Evolutionary conservation across 1,139 yeast species (phyloP).

Genomic region (Protomyces lactucae-debilis): DNA sequence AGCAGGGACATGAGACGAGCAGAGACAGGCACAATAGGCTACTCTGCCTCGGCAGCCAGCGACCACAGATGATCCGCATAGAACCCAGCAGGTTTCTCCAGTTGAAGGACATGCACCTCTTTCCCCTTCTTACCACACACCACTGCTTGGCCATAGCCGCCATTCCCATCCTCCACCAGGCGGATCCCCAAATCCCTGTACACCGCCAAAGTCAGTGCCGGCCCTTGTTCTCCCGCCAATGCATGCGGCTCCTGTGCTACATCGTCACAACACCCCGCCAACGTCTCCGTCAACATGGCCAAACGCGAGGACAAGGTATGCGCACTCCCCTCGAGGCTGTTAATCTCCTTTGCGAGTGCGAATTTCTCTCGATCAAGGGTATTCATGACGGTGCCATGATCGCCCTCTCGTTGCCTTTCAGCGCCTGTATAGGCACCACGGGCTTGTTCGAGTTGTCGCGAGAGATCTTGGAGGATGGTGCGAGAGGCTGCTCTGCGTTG

Average conservation of each 20-base stretch:
- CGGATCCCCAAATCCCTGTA: constrained; percentile 42
- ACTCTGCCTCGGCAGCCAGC: constrained; percentile 38
- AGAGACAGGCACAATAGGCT: background rate
- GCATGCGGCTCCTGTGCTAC: constrained; percentile 35
- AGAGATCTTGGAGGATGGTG: constrained; percentile 28
- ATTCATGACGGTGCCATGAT: constrained; percentile 36
- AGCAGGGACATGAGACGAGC: too few species aligned
- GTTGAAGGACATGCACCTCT: constrained; percentile 49
- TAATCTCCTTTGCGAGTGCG: constrained; percentile 52
- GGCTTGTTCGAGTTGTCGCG: constrained; percentile 3
- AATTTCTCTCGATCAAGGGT: constrained; percentile 51
- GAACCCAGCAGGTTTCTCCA: constrained; percentile 59
- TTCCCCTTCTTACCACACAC: constrained; percentile 46
- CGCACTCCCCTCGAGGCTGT: constrained; percentile 53
- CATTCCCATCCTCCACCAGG: constrained; percentile 38
- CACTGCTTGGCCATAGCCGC: constrained; percentile 46
- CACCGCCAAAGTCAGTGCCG: constrained; percentile 37
- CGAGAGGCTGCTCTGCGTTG: constrained; percentile 30
- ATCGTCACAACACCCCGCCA: constrained; percentile 40
- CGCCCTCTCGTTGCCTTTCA: constrained; percentile 36
- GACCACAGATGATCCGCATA: constrained; percentile 72
- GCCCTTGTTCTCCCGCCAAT: constrained; percentile 30
- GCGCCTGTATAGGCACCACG: background rate
- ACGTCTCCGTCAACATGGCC: constrained; percentile 44
- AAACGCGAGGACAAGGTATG: constrained; percentile 48